Percentiles rank a stretch among this genome's conserved stretches.
Conservation (phyloP, 495 filamentous ascomycete genomes). For the Amorphotheca resinae region DNA sequence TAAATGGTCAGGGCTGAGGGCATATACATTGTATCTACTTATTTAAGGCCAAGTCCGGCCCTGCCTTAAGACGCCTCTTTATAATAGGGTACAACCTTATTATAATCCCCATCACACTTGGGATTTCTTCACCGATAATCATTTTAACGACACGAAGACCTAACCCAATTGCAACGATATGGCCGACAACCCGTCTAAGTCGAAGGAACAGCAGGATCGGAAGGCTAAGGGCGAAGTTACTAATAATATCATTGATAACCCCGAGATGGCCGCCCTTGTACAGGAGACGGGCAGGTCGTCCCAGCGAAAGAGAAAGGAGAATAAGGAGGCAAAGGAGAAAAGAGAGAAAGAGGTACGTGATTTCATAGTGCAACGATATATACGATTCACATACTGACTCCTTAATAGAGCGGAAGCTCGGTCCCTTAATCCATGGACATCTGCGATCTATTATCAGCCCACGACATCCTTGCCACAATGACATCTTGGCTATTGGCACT, state of each 20-base stretch:
- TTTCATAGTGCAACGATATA: background rate
- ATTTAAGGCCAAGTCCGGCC: no score
- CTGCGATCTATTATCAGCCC: no score
- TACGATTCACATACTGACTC: background rate
- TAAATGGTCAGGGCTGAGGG: no score
- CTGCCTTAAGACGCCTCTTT: no score
- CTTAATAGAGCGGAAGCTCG: background rate
- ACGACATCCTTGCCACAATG: no score
- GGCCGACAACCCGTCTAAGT: background rate
- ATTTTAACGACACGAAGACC: background rate
- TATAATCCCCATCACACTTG: background rate
- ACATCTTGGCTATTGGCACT: no score
- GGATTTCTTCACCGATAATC: background rate
- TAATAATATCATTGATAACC: background rate
- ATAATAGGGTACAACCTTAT: no score
- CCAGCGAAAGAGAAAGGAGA: background rate
- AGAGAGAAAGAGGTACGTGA: background rate
- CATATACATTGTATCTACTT: no score
- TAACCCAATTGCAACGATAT: background rate
- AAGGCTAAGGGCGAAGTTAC: background rate
- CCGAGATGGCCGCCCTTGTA: background rate
- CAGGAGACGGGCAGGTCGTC: background rate
- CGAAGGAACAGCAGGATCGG: background rate
- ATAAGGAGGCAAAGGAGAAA: background rate
- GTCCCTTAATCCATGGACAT: no score